These are phyloP conservation scores for Plasmodium vinckei DNA, from an alignment of 169 alveolate species.

Conservation along the genomic window DNA sequence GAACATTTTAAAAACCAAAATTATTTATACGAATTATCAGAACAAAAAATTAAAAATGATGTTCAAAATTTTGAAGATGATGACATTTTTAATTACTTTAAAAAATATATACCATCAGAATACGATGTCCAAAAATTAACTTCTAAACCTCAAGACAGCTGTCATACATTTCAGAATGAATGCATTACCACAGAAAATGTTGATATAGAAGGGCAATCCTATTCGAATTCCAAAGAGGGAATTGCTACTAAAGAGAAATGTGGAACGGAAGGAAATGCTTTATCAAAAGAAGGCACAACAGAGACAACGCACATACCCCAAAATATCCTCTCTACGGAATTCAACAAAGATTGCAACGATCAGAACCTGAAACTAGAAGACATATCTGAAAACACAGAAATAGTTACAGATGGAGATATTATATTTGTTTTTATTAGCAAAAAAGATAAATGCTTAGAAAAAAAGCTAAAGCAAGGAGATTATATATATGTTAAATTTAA, in stretches of 20 bases:
- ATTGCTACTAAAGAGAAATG: not conserved
- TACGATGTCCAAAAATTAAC: not conserved
- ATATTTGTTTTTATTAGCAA: slow-evolving; percentile 21
- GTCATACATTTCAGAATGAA: slow-evolving; percentile 2
- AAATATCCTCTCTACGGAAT: not conserved
- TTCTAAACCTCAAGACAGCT: not conserved
- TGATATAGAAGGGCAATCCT: not conserved
- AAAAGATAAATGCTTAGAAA: slow-evolving; percentile 9
- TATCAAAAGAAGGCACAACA: not conserved
- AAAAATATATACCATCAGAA: slow-evolving; percentile 19
- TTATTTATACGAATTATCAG: slow-evolving; percentile 10
- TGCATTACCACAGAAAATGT: not conserved
- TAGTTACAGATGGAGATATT: not conserved
- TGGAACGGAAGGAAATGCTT: not conserved
- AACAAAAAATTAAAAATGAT: not conserved
- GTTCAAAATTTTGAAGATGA: not conserved
- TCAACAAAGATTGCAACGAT: not conserved
- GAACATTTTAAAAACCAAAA: slow-evolving; percentile 37
- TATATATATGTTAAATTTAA: slow-evolving; percentile 38
- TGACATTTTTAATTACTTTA: slow-evolving; percentile 33
- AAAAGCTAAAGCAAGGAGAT: slow-evolving; percentile 54
- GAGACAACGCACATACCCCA: not conserved
- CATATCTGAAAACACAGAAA: not conserved
- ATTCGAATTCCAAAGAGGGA: not conserved
- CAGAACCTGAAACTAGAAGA: not conserved